A percentile compares a stretch with the other conserved stretches of the same genome.
Conservation (phyloP, 768 basidiomycete genomes). For the Auriculariales sp. region DNA sequence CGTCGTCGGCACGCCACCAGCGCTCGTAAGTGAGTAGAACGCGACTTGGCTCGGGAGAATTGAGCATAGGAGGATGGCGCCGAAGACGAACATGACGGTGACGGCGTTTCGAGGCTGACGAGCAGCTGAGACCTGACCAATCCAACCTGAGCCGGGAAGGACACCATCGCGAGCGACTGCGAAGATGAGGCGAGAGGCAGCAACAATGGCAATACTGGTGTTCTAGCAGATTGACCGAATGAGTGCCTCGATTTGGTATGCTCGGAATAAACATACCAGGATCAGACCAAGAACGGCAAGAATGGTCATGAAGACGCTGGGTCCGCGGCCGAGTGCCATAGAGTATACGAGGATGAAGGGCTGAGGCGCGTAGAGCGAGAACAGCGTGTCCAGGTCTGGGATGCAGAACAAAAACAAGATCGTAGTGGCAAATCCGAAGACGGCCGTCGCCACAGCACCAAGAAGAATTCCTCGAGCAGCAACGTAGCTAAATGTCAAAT, state of each 20-base stretch:
- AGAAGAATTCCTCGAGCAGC: slow-evolving; percentile 74
- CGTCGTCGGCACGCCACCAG: slow-evolving; percentile 74
- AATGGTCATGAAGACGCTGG: slow-evolving; percentile 76
- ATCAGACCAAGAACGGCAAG: slow-evolving; percentile 77
- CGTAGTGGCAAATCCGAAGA: slow-evolving; percentile 63
- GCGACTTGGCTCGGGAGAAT: slow-evolving; percentile 85
- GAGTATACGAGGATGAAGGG: slow-evolving; percentile 85
- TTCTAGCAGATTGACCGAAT: slow-evolving; percentile 37
- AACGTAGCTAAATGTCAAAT: slow-evolving; percentile 33
- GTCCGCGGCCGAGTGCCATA: slow-evolving; percentile 64
- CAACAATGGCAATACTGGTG: slow-evolving; percentile 77
- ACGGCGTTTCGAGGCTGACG: slow-evolving; percentile 78
- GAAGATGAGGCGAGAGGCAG: slow-evolving; percentile 76
- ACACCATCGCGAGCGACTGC: slow-evolving; percentile 93
- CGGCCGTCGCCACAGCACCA: slow-evolving; percentile 63
- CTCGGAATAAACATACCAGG: slow-evolving; percentile 32
- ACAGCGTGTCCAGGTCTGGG: slow-evolving; percentile 62
- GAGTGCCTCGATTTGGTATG: not conserved
- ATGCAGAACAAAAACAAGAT: slow-evolving; percentile 78
- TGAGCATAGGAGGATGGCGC: slow-evolving; percentile 61
- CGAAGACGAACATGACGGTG: slow-evolving; percentile 74
- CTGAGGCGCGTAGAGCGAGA: slow-evolving; percentile 68
- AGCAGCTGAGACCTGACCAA: slow-evolving; percentile 50
- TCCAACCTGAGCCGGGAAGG: slow-evolving; percentile 71
- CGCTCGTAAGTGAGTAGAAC: slow-evolving; percentile 81